A percentile compares a stretch with the other conserved stretches of the same genome.
Evolutionary conservation across 2,329 filamentous ascomycete species (phyloP).

Genomic region (Fusarium sp.): DNA sequence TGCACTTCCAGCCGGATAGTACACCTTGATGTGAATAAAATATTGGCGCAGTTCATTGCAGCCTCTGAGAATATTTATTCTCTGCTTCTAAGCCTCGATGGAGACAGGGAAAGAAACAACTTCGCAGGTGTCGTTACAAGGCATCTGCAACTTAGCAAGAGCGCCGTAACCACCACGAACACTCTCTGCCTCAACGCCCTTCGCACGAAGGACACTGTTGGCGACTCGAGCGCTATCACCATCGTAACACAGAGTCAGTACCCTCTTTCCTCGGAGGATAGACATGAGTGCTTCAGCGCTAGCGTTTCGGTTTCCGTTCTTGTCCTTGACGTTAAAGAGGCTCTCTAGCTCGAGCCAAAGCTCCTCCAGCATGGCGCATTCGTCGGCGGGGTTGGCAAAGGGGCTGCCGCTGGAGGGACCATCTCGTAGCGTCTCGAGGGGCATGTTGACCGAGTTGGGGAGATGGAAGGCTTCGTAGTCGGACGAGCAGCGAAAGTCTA

Average conservation of each 20-base stretch:
- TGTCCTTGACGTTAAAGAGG: slow-evolving; percentile 55
- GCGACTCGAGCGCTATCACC: slow-evolving; percentile 67
- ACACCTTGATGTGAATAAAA: background rate
- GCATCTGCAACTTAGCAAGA: slow-evolving; percentile 47
- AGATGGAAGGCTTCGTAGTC: slow-evolving; percentile 62
- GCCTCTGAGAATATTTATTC: no score
- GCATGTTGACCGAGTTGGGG: slow-evolving; percentile 61
- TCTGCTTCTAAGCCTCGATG: slow-evolving; percentile 40
- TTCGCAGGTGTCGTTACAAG: slow-evolving; percentile 46
- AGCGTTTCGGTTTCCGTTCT: slow-evolving; percentile 47
- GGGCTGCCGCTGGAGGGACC: slow-evolving; percentile 48
- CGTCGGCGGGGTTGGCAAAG: slow-evolving; percentile 60
- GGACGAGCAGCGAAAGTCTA: slow-evolving; percentile 59
- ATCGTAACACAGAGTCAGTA: slow-evolving; percentile 65
- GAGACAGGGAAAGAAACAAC: slow-evolving; percentile 41
- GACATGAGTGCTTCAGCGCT: slow-evolving; percentile 49
- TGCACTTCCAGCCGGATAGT: slow-evolving; percentile 40
- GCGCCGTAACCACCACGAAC: slow-evolving; percentile 58
- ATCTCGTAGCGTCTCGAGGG: slow-evolving; percentile 56
- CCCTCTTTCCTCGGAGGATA: slow-evolving; percentile 54
- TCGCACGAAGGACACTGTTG: slow-evolving; percentile 66
- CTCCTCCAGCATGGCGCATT: slow-evolving; percentile 59
- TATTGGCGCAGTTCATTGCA: background rate
- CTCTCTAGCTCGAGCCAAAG: slow-evolving; percentile 64
- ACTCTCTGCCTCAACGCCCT: slow-evolving; percentile 62